A percentile compares a stretch with the other conserved stretches of the same genome.
Conservation (phyloP, 148 eudicot species). For the Camellia japonica region DNA sequence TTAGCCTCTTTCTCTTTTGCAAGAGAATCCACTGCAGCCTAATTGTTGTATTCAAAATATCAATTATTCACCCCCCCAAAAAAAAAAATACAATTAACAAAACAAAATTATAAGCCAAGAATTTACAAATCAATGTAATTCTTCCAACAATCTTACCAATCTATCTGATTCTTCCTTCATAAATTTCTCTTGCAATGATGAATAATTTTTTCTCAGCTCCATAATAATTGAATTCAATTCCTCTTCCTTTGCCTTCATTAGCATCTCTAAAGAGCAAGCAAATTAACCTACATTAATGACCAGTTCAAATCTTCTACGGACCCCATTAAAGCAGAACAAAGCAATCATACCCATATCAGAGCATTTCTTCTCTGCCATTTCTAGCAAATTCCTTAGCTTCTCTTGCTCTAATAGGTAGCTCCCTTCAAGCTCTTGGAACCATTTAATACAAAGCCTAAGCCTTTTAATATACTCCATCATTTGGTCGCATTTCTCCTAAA, state of each 20-base stretch:
- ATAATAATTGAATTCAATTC: slow-evolving; percentile 79
- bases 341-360: slow-evolving; percentile 59
- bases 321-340: slow-evolving; percentile 1
- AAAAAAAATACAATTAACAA: not conserved
- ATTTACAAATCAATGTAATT: not conserved
- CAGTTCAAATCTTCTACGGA: not conserved
- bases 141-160: slow-evolving; percentile 46
- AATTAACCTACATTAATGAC: slow-evolving; percentile 15
- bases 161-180: slow-evolving; percentile 72
- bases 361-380: slow-evolving; percentile 62
- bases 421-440: slow-evolving; percentile 91
- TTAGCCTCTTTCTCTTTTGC: slow-evolving; percentile 73
- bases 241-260: slow-evolving; percentile 85
- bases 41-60: slow-evolving; percentile 14
- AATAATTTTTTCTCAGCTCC: slow-evolving; percentile 70
- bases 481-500: slow-evolving; percentile 87
- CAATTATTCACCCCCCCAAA: not conserved
- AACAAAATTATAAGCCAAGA: not conserved
- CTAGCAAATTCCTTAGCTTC: slow-evolving; percentile 51
- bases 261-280: slow-evolving; percentile 48
- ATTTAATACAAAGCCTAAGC: slow-evolving; percentile 76
- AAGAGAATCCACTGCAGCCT: slow-evolving; percentile 71
- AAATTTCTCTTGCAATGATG: slow-evolving; percentile 68
- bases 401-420: slow-evolving; percentile 67
- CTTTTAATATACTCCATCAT: slow-evolving; percentile 80